phyloP scores from a whole-genome alignment of 352 stramenopile species.

The Phytopythium cucurbitacearum region DNA sequence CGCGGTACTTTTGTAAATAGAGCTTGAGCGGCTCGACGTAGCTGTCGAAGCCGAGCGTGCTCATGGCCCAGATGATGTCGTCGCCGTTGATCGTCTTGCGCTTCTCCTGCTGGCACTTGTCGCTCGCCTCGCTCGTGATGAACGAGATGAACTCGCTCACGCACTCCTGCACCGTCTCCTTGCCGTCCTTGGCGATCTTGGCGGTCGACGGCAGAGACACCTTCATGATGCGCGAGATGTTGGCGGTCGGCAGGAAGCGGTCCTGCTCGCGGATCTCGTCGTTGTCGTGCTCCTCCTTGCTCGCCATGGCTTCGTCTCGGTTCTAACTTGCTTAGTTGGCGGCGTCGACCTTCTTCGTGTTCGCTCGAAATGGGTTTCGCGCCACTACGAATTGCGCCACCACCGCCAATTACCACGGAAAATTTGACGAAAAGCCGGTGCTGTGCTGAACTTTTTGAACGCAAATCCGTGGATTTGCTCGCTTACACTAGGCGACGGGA shows the following conservation, averaged over 20 bases:
- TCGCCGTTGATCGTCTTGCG: constrained; percentile 99
- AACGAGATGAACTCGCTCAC: constrained; percentile 99
- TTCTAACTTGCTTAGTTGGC: constrained; percentile 12
- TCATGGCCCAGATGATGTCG: constrained; percentile 99
- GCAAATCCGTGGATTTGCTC: too few relatives aligned
- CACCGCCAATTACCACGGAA: not conserved
- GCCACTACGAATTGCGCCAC: constrained; percentile 3
- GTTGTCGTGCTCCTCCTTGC: constrained; percentile 84
- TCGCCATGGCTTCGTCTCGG: constrained; percentile 43
- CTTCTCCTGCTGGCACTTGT: constrained; percentile 99
- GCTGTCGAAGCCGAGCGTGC: constrained; percentile 98
- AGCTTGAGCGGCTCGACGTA: constrained; percentile 99
- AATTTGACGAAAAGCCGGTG: not conserved
- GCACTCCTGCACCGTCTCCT: constrained; percentile 99
- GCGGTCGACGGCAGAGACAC: constrained; percentile 96
- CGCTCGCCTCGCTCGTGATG: constrained; percentile 97
- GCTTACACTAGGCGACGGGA: too few relatives aligned
- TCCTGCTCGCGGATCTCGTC: constrained; percentile 95
- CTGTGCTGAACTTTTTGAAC: not conserved
- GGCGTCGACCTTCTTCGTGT: constrained; percentile 6
- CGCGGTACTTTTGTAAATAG: constrained; percentile 98
- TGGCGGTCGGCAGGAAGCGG: constrained; percentile 98
- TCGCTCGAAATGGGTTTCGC: constrained; percentile 10
- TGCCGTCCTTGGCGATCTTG: constrained; percentile 99
- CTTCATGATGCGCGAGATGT: constrained; percentile 99